Percentiles rank a stretch among this genome's conserved stretches.
phyloP scores from a whole-genome alignment of 2,329 filamentous ascomycete genomes.

The Aspergillus sp. region DNA sequence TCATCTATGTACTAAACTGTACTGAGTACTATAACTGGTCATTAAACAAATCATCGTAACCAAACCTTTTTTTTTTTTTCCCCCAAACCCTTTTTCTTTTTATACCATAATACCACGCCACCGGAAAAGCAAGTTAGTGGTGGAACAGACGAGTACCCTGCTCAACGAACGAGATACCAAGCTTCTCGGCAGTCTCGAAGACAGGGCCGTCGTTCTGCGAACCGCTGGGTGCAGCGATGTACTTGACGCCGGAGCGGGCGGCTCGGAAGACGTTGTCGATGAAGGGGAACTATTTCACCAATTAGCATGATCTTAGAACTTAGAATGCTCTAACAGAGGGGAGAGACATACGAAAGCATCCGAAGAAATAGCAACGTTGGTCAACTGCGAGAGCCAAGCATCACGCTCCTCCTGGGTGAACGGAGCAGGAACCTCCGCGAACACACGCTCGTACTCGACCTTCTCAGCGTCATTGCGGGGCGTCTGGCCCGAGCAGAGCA shows the following conservation, averaged over 20 bases:
- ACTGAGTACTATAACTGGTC: neutral
- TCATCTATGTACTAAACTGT: neutral
- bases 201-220: conserved; percentile 48
- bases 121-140: conserved; percentile 52
- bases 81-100: neutral
- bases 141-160: conserved; percentile 93
- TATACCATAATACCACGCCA: neutral
- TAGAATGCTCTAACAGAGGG: too few relatives aligned
- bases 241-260: conserved; percentile 82
- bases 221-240: conserved; percentile 86
- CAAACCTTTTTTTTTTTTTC: neutral
- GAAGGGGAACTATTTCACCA: conserved; percentile 68
- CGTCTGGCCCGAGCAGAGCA: conserved; percentile 85
- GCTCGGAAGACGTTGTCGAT: conserved; percentile 96
- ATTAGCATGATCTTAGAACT: too few relatives aligned
- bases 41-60: neutral
- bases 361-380: conserved; percentile 72
- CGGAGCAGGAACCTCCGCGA: conserved; percentile 75
- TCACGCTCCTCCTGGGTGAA: conserved; percentile 81
- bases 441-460: conserved; percentile 78
- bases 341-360: conserved; percentile 77
- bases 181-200: conserved; percentile 80
- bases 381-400: conserved; percentile 75
- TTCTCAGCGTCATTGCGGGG: conserved; percentile 77
- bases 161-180: conserved; percentile 91